Base-by-base conservation (phyloP, 176 grass and related monocot species). In the Alopecurus myosuroides region DNA sequence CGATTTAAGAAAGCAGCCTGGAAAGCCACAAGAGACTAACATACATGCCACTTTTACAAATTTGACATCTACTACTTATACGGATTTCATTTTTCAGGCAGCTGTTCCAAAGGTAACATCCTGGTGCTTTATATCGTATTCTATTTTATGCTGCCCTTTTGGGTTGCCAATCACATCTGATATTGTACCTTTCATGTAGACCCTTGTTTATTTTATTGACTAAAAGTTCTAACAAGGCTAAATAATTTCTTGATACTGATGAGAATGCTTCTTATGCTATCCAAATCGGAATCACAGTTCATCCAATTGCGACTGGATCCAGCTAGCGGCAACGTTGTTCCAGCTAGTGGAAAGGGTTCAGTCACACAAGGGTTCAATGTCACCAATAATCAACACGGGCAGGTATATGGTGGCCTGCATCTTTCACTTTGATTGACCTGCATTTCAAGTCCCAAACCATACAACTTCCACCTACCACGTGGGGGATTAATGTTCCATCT, bases 41-140 rank as follows among this genome's bases (percentile, higher is more conserved):
- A 95, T 98, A 70, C 85, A 90, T 67, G 93, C 91, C 56, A 98
- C 93, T 68, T 93, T 98, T 84, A 92, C 91, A 83, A 98, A 98
- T 90, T 81, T 98, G 85, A 93, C 91, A 53, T 88, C 96, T 29
- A 89, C 68, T 81, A 77, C 81, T 62, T 93, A 85, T 56, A 92
- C 89, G 25, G 86, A 98, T 83, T 98, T 98, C 79, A 69, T 95
- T 82, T 98, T 98, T 84, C 96, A 98, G 85, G 96, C 96, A 40
- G 96, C 96, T 77, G 96, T 98, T 66, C 96, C 96, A 64, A 98
- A 98, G 93, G 96, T 98, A 95, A 50, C 34, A 78, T 71, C 40
- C 11, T 70, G 12, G 39, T 79, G 42, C 15, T 70, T 30, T 60
- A 9, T 70, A 46, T 45, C 34, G 53, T 42, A 19, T 40, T 84